These are phyloP conservation scores for Tricharina praecox DNA, from an alignment of 495 filamentous ascomycete genomes.

Conservation along the genomic window DNA sequence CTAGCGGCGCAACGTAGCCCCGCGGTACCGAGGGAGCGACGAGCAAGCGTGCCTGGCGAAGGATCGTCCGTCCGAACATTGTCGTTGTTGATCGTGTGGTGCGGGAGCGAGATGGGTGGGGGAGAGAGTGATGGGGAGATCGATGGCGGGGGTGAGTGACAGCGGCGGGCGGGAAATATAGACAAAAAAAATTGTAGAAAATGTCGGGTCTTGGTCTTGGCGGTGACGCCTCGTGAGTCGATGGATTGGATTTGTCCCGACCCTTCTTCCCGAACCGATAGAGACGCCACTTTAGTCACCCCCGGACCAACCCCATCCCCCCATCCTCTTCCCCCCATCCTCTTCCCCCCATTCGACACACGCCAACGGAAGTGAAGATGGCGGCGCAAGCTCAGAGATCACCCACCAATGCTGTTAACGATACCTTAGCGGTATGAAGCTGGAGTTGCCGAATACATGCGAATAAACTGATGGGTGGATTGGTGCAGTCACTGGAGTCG, in stretches of 20 bases:
- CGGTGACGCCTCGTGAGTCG: too few species aligned
- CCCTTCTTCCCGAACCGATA: too few species aligned
- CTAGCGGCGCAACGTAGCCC: too few species aligned
- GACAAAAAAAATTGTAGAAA: too few species aligned
- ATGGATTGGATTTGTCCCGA: too few species aligned
- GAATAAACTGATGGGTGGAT: neutral
- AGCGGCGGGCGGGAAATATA: neutral
- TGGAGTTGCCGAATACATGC: neutral
- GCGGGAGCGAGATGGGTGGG: neutral
- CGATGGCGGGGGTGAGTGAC: neutral
- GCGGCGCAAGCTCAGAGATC: neutral
- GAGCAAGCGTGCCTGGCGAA: constrained; percentile 20
- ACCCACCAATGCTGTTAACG: constrained; percentile 17
- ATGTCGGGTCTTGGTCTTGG: too few species aligned
- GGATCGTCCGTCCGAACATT: constrained; percentile 19
- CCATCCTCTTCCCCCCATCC: too few species aligned
- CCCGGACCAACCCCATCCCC: too few species aligned
- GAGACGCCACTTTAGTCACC: too few species aligned
- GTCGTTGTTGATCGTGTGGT: neutral
- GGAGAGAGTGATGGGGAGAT: neutral
- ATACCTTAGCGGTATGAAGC: constrained; percentile 18
- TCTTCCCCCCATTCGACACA: too few species aligned
- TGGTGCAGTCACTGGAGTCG: constrained; percentile 19
- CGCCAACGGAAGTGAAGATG: too few species aligned
- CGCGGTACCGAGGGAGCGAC: too few species aligned